Base-by-base conservation (phyloP, 192 early-diverging fungal genomes). In the Podochytrium sp. region DNA sequence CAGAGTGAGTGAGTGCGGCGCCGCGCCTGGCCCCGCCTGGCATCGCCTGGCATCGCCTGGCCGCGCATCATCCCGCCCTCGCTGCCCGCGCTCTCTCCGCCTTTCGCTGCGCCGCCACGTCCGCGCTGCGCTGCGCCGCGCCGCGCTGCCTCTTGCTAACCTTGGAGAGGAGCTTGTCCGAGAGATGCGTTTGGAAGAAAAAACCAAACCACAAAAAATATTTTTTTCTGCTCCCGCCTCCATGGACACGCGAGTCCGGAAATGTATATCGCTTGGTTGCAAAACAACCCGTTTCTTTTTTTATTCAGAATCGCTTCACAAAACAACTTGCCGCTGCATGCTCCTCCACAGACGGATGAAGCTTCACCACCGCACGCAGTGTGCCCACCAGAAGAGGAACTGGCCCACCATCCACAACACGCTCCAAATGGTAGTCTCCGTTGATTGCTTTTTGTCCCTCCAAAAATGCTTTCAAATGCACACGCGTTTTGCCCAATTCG, bases 381-480 rank as follows among this genome's bases (percentile, higher is more conserved):
- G 63, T 65, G 14, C 40, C 25, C 18, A 65, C 43, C 25, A 69
- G 30, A 10, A 37, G n/a, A 1, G 51, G 49, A 3, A 56, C 66
- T 14, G 40, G 4, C 35, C 20, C 27, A 20, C 51, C 27, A 7
- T 33, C 32, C 0, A 25, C 16, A 29, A 1, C 30, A 51, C 35
- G 5, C 51, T 58, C 74, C 3, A 75, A 40, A 25, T 53, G 52
- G 35, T 42, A 58, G 51, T 75, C 74, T 14, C 52, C 52, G 29
- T 37, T 16, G 23, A 75, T 47, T 3, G n/a, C 56, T 40, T 65
- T 55, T 10, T 52, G 10, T 30, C 74, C 74, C 6, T 65, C 74
- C 29, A 75, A 59, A 5, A 68, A 43, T 23, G 34, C 49, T 20
- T 67, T 33, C 40, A 75, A 37, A 7, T 30, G 3, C 6, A 75